Base-by-base conservation (phyloP, 2,329 filamentous ascomycete genomes). In the Cryphonectria japonica region DNA sequence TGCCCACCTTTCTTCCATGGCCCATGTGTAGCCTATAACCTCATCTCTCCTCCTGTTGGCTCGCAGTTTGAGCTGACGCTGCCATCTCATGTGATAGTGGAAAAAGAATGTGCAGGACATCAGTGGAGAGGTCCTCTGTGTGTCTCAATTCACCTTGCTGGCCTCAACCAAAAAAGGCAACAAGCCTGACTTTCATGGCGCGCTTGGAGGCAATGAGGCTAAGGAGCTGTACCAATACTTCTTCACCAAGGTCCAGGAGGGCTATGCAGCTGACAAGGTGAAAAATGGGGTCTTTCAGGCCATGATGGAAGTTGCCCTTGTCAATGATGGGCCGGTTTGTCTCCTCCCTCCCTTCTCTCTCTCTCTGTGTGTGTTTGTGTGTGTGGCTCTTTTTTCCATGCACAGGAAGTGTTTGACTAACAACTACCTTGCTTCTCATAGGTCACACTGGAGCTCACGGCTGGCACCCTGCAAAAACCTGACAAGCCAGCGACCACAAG, bases 221-320 rank as follows among this genome's bases (percentile, higher is more conserved):
- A 93, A 90, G 76, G 87, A 87, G 73, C 85, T 98, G 8, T 99
- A 98, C 79, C 89, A 95, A 69, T 86, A 91, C 78, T 98, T 99
- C 83, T 89, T 95, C 76, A 83, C 88, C 66, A 93, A 92, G 76
- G 89, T 98, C 59, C 87, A 90, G 76, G 85, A 90, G 68, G 86
- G 89, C 2, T 97, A 98, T 79, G 80, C 84, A 6, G 81, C 87
- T 8, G 92, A 94, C 11, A 91, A 87, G 74, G 95, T 99, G 71
- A 94, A 97, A 79, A 92, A 99, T 79, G 96, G 97, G n/a, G 90
- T 95, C 41, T 99, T 99, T 80, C 95, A 97, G 78, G 96, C 96
- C 66, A 98, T 97, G 95, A 99, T 99, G 96, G 92, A 98, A 78
- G 95, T 99, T 71, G 92, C 93, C 65, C 82, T 98, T 41, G 90